Conservation (phyloP, 441 rosid genomes). For the Arabidopsis hybrid region DNA sequence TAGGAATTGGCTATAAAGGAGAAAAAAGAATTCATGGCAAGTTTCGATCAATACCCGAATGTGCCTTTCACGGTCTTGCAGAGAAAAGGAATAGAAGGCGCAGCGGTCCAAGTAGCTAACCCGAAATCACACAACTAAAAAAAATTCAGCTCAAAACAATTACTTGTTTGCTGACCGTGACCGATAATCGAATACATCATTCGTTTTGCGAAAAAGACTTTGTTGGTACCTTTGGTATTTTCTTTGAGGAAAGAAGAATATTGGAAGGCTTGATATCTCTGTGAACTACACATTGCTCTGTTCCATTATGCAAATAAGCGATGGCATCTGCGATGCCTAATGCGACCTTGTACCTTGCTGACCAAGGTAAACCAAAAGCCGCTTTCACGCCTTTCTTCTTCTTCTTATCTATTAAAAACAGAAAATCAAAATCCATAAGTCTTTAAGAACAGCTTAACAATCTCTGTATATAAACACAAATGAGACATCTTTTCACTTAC, state of each 20-base stretch:
- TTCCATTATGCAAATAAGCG: slow-evolving; percentile 86
- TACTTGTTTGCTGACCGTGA: background rate
- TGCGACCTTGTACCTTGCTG: slow-evolving; percentile 85
- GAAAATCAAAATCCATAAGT: background rate
- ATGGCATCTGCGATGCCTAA: slow-evolving; percentile 90
- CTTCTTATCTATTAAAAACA: slow-evolving; percentile 64
- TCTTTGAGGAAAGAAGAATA: slow-evolving; percentile 95
- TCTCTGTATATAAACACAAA: background rate
- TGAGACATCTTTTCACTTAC: slow-evolving; percentile 44
- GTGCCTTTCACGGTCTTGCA: slow-evolving; percentile 99
- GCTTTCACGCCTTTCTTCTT: slow-evolving; percentile 69
- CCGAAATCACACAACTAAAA: slow-evolving; percentile 96
- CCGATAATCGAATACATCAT: background rate
- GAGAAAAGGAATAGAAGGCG: slow-evolving; percentile 94
- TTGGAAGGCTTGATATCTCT: slow-evolving; percentile 98
- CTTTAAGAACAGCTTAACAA: background rate
- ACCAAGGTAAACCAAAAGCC: slow-evolving; percentile 71
- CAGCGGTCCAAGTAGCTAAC: slow-evolving; percentile 96
- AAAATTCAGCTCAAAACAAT: background rate
- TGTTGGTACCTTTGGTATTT: slow-evolving; percentile 69
- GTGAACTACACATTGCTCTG: slow-evolving; percentile 95
- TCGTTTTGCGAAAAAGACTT: background rate
- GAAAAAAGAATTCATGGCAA: background rate
- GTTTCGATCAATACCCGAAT: slow-evolving; percentile 68
- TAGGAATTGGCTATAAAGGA: background rate